These are phyloP conservation scores for Aureobasidium mangrovei DNA, from an alignment of 2,329 filamentous ascomycete genomes.

Conservation along the genomic window DNA sequence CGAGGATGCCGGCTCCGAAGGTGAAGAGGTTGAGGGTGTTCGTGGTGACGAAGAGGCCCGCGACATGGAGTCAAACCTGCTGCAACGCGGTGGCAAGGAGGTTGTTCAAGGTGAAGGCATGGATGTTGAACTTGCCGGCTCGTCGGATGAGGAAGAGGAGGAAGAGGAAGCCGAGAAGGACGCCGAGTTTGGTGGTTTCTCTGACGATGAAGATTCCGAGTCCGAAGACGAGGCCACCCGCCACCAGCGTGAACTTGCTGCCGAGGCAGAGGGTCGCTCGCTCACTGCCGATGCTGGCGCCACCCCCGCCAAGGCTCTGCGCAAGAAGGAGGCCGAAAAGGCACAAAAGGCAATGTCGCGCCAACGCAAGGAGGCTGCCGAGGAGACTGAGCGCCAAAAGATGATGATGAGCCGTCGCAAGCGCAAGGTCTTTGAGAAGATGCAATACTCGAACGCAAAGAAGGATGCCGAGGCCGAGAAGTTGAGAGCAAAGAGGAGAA, in stretches of 20 bases:
- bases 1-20: conserved; percentile 28
- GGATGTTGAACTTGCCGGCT: conserved; percentile 37
- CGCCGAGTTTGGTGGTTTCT: conserved; percentile 38
- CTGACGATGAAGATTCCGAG: conserved; percentile 43
- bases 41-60: conserved; percentile 33
- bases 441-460: conserved; percentile 91
- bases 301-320: conserved; percentile 50
- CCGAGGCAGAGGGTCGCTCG: conserved; percentile 68
- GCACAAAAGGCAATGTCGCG: conserved; percentile 59
- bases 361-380: conserved; percentile 57
- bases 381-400: conserved; percentile 86
- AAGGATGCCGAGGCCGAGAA: conserved; percentile 84
- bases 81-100: conserved; percentile 18
- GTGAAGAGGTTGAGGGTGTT: conserved; percentile 27
- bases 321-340: conserved; percentile 58
- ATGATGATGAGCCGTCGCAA: conserved; percentile 99
- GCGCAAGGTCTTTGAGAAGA: conserved; percentile 94
- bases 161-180: conserved; percentile 39
- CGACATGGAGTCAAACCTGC: conserved; percentile 23
- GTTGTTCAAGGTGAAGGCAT: conserved; percentile 32
- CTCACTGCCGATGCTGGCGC: conserved; percentile 41
- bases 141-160: conserved; percentile 37
- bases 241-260: conserved; percentile 85
- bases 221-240: conserved; percentile 54
- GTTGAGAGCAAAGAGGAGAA: conserved; percentile 81